A percentile compares a stretch with the other conserved stretches of the same genome.
Evolutionary conservation across 768 basidiomycete species (phyloP).

Genomic region (Fomitopsis serialis): DNA sequence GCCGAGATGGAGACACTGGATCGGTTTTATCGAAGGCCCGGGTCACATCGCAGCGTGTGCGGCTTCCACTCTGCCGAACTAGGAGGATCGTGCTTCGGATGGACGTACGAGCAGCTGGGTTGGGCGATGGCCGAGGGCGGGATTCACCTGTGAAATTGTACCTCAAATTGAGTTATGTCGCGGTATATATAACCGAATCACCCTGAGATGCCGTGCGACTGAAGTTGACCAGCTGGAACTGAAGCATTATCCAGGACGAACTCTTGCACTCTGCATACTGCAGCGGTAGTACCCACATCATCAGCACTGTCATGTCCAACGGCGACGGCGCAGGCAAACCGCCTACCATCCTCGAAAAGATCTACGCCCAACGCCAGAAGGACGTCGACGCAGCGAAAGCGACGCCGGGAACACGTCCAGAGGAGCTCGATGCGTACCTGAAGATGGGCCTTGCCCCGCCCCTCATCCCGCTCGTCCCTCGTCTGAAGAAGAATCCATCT

Average conservation of each 20-base stretch:
- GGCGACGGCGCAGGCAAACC: background rate
- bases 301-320: too few species aligned
- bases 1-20: conserved; percentile 57
- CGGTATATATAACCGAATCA: too few species aligned
- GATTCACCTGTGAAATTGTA: conserved; percentile 3
- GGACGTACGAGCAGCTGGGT: conserved; percentile 39
- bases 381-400: conserved; percentile 72
- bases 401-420: conserved; percentile 67
- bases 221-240: too few species aligned
- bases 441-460: conserved; percentile 79
- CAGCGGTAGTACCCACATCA: too few species aligned
- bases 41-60: conserved; percentile 33
- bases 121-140: conserved; percentile 35
- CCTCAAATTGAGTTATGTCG: background rate
- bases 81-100: conserved; percentile 34
- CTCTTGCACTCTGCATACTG: too few species aligned
- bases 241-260: too few species aligned
- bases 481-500: conserved; percentile 39
- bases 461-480: conserved; percentile 62
- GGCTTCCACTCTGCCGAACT: conserved; percentile 12
- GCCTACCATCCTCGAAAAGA: background rate
- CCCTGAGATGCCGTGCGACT: too few species aligned
- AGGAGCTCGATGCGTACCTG: conserved; percentile 69
- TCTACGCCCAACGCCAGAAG: conserved; percentile 68
- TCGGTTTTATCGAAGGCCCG: conserved; percentile 48